Base-by-base conservation (phyloP, 192 early-diverging fungal species). In the Chytriomyces sp. region DNA sequence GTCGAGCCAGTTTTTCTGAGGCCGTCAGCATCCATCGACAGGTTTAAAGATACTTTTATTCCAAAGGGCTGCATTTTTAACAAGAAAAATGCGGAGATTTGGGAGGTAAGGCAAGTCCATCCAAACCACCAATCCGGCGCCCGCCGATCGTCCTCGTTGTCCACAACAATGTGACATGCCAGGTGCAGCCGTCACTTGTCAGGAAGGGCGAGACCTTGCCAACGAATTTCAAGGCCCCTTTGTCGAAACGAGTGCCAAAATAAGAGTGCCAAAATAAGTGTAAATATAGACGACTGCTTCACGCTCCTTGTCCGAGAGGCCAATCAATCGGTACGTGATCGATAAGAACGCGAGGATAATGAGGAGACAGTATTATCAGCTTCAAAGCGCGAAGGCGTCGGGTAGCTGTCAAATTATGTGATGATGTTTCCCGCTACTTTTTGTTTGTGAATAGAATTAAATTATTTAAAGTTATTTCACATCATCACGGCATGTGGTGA, bases 211-310 rank as follows among this genome's bases (percentile, higher is more conserved):
- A 37, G 93, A 89, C 19, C 78, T 93, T 33, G 92, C 93, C 28
- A 81, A 79, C 58, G 79, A 80, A 30, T 93, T 92, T 72, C 82
- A 79, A 8, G 91, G 91, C 63, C 75, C 80, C 25, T 91, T 92
- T 77, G 86, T 93, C 33, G 94, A 96, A 76, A 91, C 93, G 3
- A 91, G 89, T 49, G 93, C 94, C 52, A 92, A 93, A 77, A n/a
- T n/a, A n/a, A n/a, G n/a, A n/a, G n/a, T n/a, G n/a, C n/a, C n/a
- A n/a, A n/a, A n/a, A 83, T 86, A 53, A 83, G 89, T 60, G 88
- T 93, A 37, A 94, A 93, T 76, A 93, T 96, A 10, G 93, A 96
- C 59, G 93, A 95, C 44, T 85, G 90, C 0, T 96, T 94, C 75
- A 89, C 86, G 70, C 83, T 85, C 30, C 87, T 95, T 32, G 93